A percentile compares a stretch with the other conserved stretches of the same genome.
Conservation (phyloP, 2,329 filamentous ascomycete species). For the Orbilia ellipsospora region DNA sequence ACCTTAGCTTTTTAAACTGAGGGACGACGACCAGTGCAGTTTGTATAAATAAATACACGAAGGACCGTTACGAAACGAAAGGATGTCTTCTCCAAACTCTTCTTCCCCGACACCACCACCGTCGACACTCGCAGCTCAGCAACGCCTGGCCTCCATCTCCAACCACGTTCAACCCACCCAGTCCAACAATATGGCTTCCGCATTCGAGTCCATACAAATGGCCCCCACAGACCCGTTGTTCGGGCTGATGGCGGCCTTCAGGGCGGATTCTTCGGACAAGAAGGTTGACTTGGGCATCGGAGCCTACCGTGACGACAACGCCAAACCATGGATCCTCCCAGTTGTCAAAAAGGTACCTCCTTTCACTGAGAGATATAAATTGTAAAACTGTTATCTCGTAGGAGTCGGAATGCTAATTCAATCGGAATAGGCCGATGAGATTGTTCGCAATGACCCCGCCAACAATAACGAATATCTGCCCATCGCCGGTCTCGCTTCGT, state of each 20-base stretch:
- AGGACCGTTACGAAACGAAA: constrained; percentile 17
- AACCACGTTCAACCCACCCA: constrained; percentile 32
- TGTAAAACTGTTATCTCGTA: neutral
- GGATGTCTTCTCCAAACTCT: constrained; percentile 22
- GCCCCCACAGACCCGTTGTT: constrained; percentile 96
- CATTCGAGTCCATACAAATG: constrained; percentile 77
- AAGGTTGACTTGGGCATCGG: constrained; percentile 99
- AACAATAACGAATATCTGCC: constrained; percentile 98
- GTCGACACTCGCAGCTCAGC: constrained; percentile 33
- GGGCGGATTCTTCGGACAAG: constrained; percentile 89
- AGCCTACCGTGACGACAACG: constrained; percentile 96
- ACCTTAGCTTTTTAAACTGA: constrained; percentile 3
- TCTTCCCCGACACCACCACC: constrained; percentile 3
- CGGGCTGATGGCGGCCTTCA: constrained; percentile 98
- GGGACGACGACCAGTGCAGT: neutral
- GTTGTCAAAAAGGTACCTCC: constrained; percentile 71
- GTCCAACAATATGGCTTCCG: constrained; percentile 53
- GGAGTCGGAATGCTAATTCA: neutral
- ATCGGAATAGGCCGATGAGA: constrained; percentile 73
- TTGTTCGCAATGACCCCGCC: constrained; percentile 64
- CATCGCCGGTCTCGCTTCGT: constrained; percentile 94
- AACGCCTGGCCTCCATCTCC: constrained; percentile 38
- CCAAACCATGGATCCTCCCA: constrained; percentile 97
- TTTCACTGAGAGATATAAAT: neutral
- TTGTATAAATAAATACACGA: too few species aligned